Evolutionary conservation across 2,329 filamentous ascomycete species (phyloP).

Genomic region (Ophiostoma sp.): DNA sequence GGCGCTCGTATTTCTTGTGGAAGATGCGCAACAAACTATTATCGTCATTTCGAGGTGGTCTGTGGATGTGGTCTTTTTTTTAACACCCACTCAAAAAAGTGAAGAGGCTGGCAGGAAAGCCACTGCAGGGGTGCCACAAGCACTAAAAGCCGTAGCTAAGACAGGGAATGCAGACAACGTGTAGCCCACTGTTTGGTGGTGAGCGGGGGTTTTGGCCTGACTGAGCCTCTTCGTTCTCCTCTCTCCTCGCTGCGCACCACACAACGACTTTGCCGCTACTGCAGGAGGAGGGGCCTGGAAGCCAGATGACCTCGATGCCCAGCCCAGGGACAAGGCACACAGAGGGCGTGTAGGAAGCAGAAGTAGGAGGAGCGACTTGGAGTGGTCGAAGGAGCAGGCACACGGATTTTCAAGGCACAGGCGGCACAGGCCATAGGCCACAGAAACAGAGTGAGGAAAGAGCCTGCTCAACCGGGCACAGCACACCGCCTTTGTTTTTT

Average conservation of each 20-base stretch:
- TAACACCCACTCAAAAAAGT: not conserved
- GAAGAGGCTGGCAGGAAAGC: not conserved
- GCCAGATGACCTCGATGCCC: no score
- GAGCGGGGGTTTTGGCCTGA: not conserved
- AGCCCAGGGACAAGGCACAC: conserved; percentile 9
- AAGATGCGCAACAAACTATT: not conserved
- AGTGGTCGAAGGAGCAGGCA: not conserved
- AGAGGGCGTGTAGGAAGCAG: not conserved
- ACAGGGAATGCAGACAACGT: not conserved
- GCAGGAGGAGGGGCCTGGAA: conserved; percentile 9
- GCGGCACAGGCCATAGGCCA: not conserved
- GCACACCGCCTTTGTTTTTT: not conserved
- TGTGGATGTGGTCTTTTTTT: no score
- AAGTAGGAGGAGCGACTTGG: no score
- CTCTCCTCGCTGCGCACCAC: no score
- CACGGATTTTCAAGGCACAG: conserved; percentile 7
- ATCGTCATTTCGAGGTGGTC: no score
- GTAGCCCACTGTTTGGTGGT: not conserved
- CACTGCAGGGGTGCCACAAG: not conserved
- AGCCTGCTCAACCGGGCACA: not conserved
- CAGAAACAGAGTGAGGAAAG: not conserved
- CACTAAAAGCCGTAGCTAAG: not conserved
- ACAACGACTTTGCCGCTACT: not conserved
- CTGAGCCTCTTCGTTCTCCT: not conserved
- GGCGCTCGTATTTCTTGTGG: not conserved